Evolutionary conservation across 202 grass and related monocot species (phyloP).

Genomic region (Tripidium arundinaceum): DNA sequence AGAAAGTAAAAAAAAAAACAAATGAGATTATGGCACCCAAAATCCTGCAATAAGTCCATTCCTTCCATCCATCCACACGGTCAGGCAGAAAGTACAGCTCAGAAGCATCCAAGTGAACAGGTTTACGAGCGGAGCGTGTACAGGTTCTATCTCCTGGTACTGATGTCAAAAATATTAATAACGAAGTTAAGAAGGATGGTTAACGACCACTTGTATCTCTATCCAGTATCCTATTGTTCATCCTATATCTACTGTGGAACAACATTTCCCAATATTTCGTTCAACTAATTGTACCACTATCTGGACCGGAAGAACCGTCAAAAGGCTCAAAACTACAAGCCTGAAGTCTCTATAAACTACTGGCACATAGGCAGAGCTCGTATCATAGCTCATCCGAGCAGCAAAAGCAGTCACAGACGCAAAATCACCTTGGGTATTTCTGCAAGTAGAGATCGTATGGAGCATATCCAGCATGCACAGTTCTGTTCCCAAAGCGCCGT

Average conservation of each 20-base stretch:
- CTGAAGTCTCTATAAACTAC: not conserved
- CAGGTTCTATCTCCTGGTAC: not conserved
- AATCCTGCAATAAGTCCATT: not conserved
- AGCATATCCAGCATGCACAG: slow-evolving; percentile 50
- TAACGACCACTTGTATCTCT: not conserved
- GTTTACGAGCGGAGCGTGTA: no score
- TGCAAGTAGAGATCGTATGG: slow-evolving; percentile 55
- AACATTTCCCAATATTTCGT: not conserved
- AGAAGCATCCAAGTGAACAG: not conserved
- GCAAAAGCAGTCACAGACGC: not conserved
- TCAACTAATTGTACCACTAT: slow-evolving; percentile 5
- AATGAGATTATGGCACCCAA: not conserved
- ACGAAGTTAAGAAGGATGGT: not conserved
- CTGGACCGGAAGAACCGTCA: not conserved
- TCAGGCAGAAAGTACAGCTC: not conserved
- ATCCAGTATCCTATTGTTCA: not conserved
- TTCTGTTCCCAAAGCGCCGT: slow-evolving; percentile 48
- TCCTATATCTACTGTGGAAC: not conserved
- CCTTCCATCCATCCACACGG: not conserved
- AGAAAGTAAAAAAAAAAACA: not conserved
- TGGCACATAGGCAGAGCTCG: not conserved
- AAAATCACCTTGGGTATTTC: slow-evolving; percentile 50
- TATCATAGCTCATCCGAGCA: not conserved
- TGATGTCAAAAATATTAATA: not conserved
- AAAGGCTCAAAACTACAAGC: not conserved